Conservation (phyloP, 768 basidiomycete genomes). For the Leucogyrophana mollusca region DNA sequence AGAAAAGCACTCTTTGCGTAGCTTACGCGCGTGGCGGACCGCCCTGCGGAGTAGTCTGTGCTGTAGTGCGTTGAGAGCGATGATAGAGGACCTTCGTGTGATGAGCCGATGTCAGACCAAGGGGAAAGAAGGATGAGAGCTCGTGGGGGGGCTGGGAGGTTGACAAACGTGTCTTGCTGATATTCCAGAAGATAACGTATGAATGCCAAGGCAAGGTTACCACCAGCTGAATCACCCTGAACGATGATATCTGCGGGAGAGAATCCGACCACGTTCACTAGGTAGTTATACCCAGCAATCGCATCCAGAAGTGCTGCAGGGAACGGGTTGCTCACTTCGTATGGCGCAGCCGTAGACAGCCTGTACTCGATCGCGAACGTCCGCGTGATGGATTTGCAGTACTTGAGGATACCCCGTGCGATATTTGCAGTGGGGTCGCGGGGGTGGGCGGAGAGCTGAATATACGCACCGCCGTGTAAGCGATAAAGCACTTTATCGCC, state of each 20-base stretch:
- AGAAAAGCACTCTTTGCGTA: constrained; percentile 44
- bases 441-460: constrained; percentile 26
- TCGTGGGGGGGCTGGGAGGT: constrained; percentile 20
- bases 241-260: constrained; percentile 42
- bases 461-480: constrained; percentile 31
- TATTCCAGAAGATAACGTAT: constrained; percentile 33
- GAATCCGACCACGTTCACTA: constrained; percentile 42
- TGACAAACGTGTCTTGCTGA: constrained; percentile 3
- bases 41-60: constrained; percentile 19
- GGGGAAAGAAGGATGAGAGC: constrained; percentile 37
- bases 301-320: constrained; percentile 55
- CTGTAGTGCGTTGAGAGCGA: constrained; percentile 32
- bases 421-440: constrained; percentile 20
- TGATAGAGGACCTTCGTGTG: constrained; percentile 28
- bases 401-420: constrained; percentile 16
- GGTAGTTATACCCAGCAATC: constrained; percentile 49
- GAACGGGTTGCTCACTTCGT: constrained; percentile 37
- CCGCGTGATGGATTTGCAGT: constrained; percentile 19
- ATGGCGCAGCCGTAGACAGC: constrained; percentile 31
- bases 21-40: constrained; percentile 7
- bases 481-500: constrained; percentile 34
- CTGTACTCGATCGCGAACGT: constrained; percentile 49
- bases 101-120: constrained; percentile 18
- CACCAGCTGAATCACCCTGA: constrained; percentile 56
- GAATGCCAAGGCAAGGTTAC: constrained; percentile 42